These are phyloP conservation scores for Coemansia sp. DNA, from an alignment of 192 early-diverging fungal genomes.

Conservation along the genomic window DNA sequence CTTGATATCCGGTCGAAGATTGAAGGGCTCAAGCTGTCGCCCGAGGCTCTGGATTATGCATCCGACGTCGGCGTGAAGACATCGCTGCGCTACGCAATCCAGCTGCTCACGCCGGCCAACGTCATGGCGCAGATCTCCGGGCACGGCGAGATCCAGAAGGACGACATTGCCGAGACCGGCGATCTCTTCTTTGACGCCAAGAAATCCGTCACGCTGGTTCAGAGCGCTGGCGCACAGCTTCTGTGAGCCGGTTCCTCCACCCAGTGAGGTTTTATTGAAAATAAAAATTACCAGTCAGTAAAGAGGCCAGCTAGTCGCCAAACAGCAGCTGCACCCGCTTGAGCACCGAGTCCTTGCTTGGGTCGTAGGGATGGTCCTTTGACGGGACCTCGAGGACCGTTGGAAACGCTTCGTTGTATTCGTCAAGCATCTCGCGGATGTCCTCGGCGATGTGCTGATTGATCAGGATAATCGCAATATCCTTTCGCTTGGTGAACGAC, in stretches of 20 bases:
- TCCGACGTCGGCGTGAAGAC: slow-evolving; percentile 84
- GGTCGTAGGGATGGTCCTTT: slow-evolving; percentile 98
- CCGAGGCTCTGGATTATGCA: slow-evolving; percentile 73
- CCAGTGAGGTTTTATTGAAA: too few species aligned
- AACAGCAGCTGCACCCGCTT: slow-evolving; percentile 77
- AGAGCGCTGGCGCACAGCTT: slow-evolving; percentile 28
- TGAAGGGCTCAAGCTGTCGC: slow-evolving; percentile 74
- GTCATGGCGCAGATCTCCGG: slow-evolving; percentile 85
- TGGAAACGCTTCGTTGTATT: slow-evolving; percentile 88
- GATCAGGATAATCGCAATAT: slow-evolving; percentile 97
- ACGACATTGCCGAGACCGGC: slow-evolving; percentile 82
- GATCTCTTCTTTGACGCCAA: slow-evolving; percentile 67
- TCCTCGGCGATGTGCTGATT: slow-evolving; percentile 96
- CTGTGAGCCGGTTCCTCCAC: slow-evolving; percentile 15
- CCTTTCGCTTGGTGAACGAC: slow-evolving; percentile 86
- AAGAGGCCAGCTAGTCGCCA: slow-evolving; percentile 80
- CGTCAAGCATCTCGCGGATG: slow-evolving; percentile 86
- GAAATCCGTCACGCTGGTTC: slow-evolving; percentile 47
- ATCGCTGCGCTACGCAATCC: slow-evolving; percentile 92
- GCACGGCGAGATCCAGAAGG: slow-evolving; percentile 70
- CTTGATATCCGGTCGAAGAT: slow-evolving; percentile 90
- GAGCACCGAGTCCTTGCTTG: slow-evolving; percentile 77
- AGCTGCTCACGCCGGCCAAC: slow-evolving; percentile 88
- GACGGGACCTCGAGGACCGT: slow-evolving; percentile 98
- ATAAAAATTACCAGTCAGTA: too few species aligned